Conservation (phyloP, 139 green algal genomes). For the Micromonas commoda region DNA sequence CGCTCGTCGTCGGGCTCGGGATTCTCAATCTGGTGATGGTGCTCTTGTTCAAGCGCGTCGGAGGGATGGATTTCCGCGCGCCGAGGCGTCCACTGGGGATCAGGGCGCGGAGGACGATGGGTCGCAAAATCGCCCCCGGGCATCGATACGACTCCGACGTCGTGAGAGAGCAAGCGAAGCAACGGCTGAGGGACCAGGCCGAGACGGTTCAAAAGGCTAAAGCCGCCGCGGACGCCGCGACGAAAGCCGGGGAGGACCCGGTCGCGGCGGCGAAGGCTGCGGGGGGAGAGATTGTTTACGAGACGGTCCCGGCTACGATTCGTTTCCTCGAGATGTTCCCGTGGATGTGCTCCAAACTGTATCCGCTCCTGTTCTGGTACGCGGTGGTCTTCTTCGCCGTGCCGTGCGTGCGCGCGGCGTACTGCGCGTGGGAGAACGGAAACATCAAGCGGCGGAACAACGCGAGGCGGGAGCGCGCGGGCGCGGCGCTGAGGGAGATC, state of each 20-base stretch:
- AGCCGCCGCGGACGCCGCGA: background rate
- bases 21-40: slow-evolving; percentile 22
- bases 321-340: slow-evolving; percentile 18
- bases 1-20: slow-evolving; percentile 27
- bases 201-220: background rate
- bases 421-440: background rate
- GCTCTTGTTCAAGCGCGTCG: background rate
- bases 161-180: background rate
- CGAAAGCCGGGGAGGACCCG: background rate
- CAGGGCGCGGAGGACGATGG: background rate
- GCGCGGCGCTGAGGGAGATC: background rate
- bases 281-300: background rate
- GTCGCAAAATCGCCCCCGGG: background rate
- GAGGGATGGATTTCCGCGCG: slow-evolving; percentile 22
- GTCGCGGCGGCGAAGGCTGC: background rate
- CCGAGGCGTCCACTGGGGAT: background rate
- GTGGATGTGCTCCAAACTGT: too few species aligned
- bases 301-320: background rate
- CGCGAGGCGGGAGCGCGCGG: background rate
- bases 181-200: background rate
- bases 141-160: background rate
- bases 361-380: background rate
- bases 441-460: background rate
- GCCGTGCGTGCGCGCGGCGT: background rate
- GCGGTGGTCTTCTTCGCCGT: slow-evolving; percentile 18